Conservation (phyloP, 345 rosid genomes). For the Boechera divaricarpa region DNA sequence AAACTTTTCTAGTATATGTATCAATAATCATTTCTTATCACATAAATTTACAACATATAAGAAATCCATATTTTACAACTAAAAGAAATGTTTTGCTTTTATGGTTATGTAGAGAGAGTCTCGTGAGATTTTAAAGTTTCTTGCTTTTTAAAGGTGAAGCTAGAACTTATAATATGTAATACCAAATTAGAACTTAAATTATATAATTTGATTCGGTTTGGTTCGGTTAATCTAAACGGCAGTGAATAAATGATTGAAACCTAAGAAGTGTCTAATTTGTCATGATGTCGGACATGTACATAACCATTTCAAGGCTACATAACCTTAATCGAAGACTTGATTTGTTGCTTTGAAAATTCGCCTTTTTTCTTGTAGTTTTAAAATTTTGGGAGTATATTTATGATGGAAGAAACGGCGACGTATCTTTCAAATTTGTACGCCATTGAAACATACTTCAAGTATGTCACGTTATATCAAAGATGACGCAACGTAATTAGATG, state of each 20-base stretch:
- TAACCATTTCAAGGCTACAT: background rate
- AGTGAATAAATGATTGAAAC: background rate
- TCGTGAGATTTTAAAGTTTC: background rate
- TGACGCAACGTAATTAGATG: constrained; percentile 27
- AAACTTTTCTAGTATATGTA: background rate
- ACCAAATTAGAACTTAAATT: background rate
- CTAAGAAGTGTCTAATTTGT: background rate
- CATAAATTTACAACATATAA: background rate
- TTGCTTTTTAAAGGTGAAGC: background rate
- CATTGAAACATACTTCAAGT: constrained; percentile 27
- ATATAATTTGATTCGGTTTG: background rate
- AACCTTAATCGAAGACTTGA: background rate
- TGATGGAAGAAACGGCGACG: constrained; percentile 13
- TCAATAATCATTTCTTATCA: background rate
- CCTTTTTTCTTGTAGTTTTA: background rate
- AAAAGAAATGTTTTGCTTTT: background rate
- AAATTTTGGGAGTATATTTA: background rate
- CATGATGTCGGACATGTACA: background rate
- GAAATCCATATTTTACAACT: constrained; percentile 1
- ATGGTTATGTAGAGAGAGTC: background rate
- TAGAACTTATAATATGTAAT: background rate
- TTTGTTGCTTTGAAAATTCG: constrained; percentile 1
- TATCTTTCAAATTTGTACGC: background rate
- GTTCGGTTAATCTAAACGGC: background rate
- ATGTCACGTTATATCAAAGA: constrained; percentile 13